Evolutionary conservation across 306 rosid genomes (phyloP).

Genomic region (Dryas drummondii): DNA sequence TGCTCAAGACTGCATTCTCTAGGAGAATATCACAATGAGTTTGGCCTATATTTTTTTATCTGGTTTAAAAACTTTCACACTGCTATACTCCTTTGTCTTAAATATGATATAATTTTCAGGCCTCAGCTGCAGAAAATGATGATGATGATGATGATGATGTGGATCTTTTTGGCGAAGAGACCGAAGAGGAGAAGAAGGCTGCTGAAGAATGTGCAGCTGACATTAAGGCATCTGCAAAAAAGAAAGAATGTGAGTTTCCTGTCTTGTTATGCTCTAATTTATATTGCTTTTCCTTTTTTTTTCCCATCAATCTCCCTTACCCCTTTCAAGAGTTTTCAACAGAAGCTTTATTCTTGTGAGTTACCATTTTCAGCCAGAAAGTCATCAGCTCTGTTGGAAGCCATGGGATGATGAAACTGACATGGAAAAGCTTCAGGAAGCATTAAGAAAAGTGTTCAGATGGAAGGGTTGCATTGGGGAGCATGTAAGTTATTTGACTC

Average conservation of each 20-base stretch:
- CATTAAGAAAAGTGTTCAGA: slow-evolving; percentile 64
- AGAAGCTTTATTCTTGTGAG: neutral
- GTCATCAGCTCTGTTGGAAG: slow-evolving; percentile 91
- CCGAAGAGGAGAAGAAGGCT: slow-evolving; percentile 97
- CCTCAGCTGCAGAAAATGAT: slow-evolving; percentile 58
- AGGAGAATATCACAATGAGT: neutral
- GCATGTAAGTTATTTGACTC: slow-evolving; percentile 59
- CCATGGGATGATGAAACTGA: slow-evolving; percentile 99
- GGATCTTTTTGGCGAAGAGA: slow-evolving; percentile 96
- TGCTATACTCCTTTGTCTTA: neutral
- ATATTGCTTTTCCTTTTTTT: too few relatives aligned
- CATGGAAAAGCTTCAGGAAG: slow-evolving; percentile 93
- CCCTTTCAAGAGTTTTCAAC: neutral
- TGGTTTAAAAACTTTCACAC: neutral
- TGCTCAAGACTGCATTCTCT: neutral
- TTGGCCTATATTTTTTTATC: neutral
- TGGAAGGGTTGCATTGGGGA: slow-evolving; percentile 92
- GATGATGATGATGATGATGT: slow-evolving; percentile 66
- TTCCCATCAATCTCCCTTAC: neutral
- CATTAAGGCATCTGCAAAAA: slow-evolving; percentile 74
- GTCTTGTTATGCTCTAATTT: neutral
- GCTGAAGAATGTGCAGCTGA: slow-evolving; percentile 90
- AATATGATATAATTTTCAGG: slow-evolving; percentile 43
- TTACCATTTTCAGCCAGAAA: slow-evolving; percentile 60
- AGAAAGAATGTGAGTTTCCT: slow-evolving; percentile 76